Evolutionary conservation across 2,329 filamentous ascomycete species (phyloP).

Genomic region (Cadophora sp.): DNA sequence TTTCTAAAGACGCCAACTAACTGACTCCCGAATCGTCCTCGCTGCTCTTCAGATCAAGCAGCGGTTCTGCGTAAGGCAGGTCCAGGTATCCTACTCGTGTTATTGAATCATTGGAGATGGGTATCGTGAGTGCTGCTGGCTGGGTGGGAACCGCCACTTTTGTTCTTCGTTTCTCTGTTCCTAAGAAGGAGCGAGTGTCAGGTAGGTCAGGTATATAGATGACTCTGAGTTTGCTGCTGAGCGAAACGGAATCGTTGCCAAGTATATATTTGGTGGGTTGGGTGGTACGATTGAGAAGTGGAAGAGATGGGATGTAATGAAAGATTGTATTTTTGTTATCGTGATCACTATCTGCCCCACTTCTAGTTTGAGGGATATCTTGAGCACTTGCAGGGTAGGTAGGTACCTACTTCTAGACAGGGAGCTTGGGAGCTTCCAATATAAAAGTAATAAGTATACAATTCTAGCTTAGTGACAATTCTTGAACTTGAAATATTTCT

Average conservation of each 20-base stretch:
- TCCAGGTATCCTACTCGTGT: slow-evolving; percentile 41
- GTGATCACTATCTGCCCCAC: neutral
- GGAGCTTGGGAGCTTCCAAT: neutral
- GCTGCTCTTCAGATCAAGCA: slow-evolving; percentile 45
- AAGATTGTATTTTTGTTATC: neutral
- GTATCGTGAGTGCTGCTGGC: neutral
- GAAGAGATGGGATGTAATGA: neutral
- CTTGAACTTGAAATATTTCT: no score
- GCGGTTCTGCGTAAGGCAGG: slow-evolving; percentile 42
- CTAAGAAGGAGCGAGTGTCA: neutral
- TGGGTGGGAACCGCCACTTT: slow-evolving; percentile 33
- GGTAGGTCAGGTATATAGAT: neutral
- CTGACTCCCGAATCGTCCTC: slow-evolving; percentile 51
- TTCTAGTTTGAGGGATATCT: neutral
- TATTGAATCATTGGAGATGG: slow-evolving; percentile 53
- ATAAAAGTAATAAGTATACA: no score
- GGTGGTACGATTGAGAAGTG: neutral
- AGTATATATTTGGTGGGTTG: neutral
- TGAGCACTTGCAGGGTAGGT: no score
- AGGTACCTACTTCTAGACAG: neutral
- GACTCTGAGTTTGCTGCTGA: neutral
- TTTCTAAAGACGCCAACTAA: no score
- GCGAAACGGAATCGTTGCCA: neutral
- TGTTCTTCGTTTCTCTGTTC: neutral
- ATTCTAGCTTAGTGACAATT: no score